Percentiles rank a stretch among this genome's conserved stretches.
phyloP scores from a whole-genome alignment of 73 alveolate species.

The Paramecium primaurelia region DNA sequence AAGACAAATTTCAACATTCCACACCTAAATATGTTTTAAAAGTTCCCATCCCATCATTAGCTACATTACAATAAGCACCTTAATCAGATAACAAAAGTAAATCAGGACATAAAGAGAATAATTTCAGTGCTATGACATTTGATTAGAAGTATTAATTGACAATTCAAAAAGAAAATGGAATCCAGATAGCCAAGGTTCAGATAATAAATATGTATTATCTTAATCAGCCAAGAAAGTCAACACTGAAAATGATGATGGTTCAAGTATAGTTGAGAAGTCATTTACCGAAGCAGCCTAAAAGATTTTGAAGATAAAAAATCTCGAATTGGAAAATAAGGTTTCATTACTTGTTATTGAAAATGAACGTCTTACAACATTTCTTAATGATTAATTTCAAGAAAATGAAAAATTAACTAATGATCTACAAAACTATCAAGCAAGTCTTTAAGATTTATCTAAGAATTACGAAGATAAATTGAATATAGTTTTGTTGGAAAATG shows the following conservation, averaged over 20 bases:
- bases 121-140: neutral
- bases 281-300: constrained; percentile 47
- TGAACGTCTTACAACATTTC: constrained; percentile 36
- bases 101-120: constrained; percentile 38
- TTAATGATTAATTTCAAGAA: constrained; percentile 31
- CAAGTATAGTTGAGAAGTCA: constrained; percentile 15
- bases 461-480: constrained; percentile 41
- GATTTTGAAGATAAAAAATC: constrained; percentile 17
- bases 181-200: constrained; percentile 16
- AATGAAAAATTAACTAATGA: constrained; percentile 37
- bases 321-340: constrained; percentile 33
- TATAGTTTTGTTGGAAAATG: constrained; percentile 31
- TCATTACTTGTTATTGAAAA: constrained; percentile 33
- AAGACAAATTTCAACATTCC: neutral
- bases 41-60: constrained; percentile 12
- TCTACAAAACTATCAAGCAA: neutral
- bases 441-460: neutral
- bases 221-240: constrained; percentile 7
- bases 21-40: constrained; percentile 25
- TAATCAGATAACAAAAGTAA: neutral
- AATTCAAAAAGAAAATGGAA: neutral
- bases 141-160: constrained; percentile 14
- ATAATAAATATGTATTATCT: neutral
- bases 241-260: constrained; percentile 34
- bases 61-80: neutral